Percentiles rank a stretch among this genome's conserved stretches.
These are phyloP conservation scores for Alternaria triticina DNA, from an alignment of 2,329 filamentous ascomycete species.

Conservation along the genomic window DNA sequence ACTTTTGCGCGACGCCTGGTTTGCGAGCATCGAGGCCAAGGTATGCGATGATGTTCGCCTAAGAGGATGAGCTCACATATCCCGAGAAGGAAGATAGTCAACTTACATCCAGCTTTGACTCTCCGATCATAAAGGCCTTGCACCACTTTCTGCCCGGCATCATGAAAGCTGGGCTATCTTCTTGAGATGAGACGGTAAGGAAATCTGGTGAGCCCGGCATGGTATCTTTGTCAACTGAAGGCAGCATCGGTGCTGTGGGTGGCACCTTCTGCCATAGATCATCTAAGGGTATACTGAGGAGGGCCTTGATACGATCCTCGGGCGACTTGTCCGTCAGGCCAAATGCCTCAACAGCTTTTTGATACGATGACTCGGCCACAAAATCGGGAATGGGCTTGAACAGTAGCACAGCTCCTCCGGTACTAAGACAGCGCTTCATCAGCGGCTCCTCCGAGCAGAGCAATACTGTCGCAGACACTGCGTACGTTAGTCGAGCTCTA, in stretches of 20 bases:
- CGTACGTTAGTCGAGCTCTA: not conserved
- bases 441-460: constrained; percentile 39
- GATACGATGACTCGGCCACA: constrained; percentile 52
- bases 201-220: constrained; percentile 43
- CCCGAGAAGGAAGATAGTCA: not conserved
- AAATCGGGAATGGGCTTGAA: constrained; percentile 48
- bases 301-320: constrained; percentile 51
- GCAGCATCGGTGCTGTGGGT: constrained; percentile 41
- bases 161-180: constrained; percentile 27
- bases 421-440: constrained; percentile 52
- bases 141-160: constrained; percentile 56
- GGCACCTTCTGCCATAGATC: constrained; percentile 53
- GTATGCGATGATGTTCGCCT: constrained; percentile 38
- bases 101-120: constrained; percentile 55
- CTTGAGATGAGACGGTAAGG: constrained; percentile 26
- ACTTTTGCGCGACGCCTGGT: constrained; percentile 42
- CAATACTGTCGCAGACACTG: constrained; percentile 37
- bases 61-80: not conserved
- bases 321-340: constrained; percentile 47
- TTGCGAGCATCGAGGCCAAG: constrained; percentile 32
- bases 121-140: constrained; percentile 55
- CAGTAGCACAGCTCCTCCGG: constrained; percentile 49
- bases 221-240: constrained; percentile 54
- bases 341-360: constrained; percentile 49
- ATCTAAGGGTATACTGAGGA: constrained; percentile 50